Base-by-base conservation (phyloP, 2,329 filamentous ascomycete genomes). In the Neopestalotiopsis sp. region DNA sequence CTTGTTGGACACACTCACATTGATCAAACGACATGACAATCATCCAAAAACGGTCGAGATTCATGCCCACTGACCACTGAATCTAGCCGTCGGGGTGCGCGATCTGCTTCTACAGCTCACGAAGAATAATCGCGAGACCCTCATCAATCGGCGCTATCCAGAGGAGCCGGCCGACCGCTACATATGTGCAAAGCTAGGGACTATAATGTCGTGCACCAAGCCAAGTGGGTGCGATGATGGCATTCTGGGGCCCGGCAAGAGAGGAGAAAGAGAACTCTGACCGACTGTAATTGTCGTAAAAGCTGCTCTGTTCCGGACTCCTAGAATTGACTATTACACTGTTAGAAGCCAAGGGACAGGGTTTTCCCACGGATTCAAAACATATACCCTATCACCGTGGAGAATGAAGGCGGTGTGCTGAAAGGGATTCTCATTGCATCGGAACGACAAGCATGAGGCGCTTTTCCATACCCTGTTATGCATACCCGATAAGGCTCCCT, bases 401-500 rank as follows among this genome's bases (percentile, higher is more conserved):
- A 52, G 45, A 6, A 9, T 7, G 17, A 52, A 52, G 45, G 45
- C 45, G 45, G 45, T 52, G 45, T 52, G 45, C 45, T 20, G 17
- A 52, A n/a, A 52, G 45, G n/a, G 45, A 20, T 52, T 52, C 45
- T 14, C n/a, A 7, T 52, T 52, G 45, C 45, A 52, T 52, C 14
- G 9, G 45, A 6, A 52, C 45, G 45, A 52, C 45, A 52, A 52
- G 45, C 45, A 52, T n/a, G 7, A 20, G 45, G 45, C 45, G 9
- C n/a, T 49, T 2, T 52, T 52, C 45, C 7, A 52, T 52, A 3
- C 45, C 45, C 45, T 17, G n/a, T 17, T 52, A 52, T 52, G n/a
- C 45, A 52, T 52, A 20, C 45, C 45, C 45, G 45, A 52, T 52
- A 52, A 52, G 45, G n/a, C n/a, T 52, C 45, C 45, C 45, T 52